These are phyloP conservation scores for Cunninghamia lanceolata DNA, from an alignment of 75 land plant species.

Conservation along the genomic window DNA sequence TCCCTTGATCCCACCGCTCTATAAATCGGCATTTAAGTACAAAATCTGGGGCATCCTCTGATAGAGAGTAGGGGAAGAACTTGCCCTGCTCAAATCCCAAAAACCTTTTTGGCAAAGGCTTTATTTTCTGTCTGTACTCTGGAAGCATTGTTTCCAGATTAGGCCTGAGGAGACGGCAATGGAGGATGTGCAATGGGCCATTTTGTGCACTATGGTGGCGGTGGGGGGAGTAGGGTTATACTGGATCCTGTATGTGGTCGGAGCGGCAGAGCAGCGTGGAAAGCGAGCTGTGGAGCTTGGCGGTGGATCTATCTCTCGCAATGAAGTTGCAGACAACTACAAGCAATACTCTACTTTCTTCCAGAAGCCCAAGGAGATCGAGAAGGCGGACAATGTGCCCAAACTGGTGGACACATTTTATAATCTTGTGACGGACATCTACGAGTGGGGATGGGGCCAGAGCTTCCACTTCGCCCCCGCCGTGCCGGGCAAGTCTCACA, in stretches of 20 bases:
- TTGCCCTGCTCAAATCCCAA: too few species aligned
- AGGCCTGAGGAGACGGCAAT: not conserved
- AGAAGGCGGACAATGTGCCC: constrained; percentile 65
- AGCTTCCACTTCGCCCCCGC: constrained; percentile 95
- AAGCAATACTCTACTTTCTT: constrained; percentile 87
- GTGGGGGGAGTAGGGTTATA: constrained; percentile 40
- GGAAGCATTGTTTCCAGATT: not conserved
- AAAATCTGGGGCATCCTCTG: too few species aligned
- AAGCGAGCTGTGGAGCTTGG: constrained; percentile 59
- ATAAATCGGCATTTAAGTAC: too few species aligned
- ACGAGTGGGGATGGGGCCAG: constrained; percentile 99
- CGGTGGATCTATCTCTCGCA: constrained; percentile 17
- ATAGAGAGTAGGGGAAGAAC: too few species aligned
- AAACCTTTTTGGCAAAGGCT: too few species aligned
- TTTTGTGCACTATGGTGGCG: constrained; percentile 39
- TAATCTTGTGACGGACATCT: constrained; percentile 94
- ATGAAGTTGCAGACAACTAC: constrained; percentile 76
- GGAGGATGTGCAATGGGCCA: constrained; percentile 26
- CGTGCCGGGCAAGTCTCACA: constrained; percentile 63
- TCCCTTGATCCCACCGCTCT: too few species aligned
- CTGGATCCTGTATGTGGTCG: constrained; percentile 58
- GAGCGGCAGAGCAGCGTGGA: constrained; percentile 71
- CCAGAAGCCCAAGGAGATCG: constrained; percentile 79
- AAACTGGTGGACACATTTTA: constrained; percentile 93
- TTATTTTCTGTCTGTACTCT: too few species aligned